Conservation (phyloP, 345 rosid genomes). For the Draba incana region DNA sequence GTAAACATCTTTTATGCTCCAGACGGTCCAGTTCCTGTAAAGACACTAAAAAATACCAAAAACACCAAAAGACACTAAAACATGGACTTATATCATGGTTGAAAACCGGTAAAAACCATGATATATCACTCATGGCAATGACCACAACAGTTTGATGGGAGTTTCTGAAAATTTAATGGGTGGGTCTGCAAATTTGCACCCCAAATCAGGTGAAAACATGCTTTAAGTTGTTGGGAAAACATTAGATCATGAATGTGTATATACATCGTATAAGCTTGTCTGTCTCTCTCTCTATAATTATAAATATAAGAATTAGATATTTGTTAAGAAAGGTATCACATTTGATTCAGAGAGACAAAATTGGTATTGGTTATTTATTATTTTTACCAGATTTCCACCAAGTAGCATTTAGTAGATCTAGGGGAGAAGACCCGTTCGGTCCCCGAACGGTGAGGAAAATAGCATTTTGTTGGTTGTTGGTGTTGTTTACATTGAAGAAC, state of each 20-base stretch:
- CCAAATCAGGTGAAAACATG: conserved; percentile 60
- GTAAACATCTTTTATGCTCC: no score
- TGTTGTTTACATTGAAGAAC: no score
- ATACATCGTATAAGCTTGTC: conserved; percentile 39
- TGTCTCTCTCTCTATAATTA: conserved; percentile 8
- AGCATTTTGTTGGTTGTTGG: no score
- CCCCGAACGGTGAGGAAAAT: no score
- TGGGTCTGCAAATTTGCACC: conserved; percentile 60
- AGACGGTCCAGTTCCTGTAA: no score
- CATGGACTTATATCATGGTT: no score
- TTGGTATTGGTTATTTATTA: conserved; percentile 18
- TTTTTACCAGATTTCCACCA: conserved; percentile 15
- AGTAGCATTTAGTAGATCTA: conserved; percentile 25
- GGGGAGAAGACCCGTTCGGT: no score
- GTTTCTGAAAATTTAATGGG: conserved; percentile 38
- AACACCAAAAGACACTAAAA: no score
- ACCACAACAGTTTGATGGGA: conserved; percentile 34
- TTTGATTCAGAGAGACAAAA: conserved; percentile 38
- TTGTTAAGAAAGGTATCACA: conserved; percentile 26
- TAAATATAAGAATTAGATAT: conserved; percentile 35
- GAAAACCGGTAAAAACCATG: no score
- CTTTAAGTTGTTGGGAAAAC: conserved; percentile 10
- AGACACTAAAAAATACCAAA: no score
- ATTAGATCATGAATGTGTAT: conserved; percentile 36
- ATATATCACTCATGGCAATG: conserved; percentile 76